These are phyloP conservation scores for Dryas integrifolia DNA, from an alignment of 331 rosid species.

Conservation along the genomic window DNA sequence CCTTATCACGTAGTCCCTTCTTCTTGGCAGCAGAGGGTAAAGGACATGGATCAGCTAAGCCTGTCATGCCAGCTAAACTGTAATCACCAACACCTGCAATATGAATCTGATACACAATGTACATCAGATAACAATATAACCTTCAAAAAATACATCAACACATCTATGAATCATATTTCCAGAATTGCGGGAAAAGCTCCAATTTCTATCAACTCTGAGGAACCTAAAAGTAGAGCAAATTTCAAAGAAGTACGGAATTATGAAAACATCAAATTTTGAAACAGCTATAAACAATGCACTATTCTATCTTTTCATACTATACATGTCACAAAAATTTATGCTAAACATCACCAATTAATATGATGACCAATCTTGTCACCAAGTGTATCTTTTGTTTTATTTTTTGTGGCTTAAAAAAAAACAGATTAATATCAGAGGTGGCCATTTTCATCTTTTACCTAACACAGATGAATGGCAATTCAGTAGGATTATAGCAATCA, in stretches of 20 bases:
- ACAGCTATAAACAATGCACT: not conserved
- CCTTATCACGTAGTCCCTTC: slow-evolving; percentile 95
- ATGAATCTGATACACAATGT: slow-evolving; percentile 64
- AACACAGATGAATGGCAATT: too few relatives aligned
- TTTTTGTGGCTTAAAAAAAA: too few relatives aligned
- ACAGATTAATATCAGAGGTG: too few relatives aligned
- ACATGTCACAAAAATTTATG: not conserved
- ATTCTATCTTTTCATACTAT: not conserved
- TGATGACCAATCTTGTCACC: too few relatives aligned
- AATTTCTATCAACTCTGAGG: not conserved
- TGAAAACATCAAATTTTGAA: not conserved
- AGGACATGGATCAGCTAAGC: slow-evolving; percentile 89
- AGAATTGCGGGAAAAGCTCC: not conserved
- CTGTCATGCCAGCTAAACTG: slow-evolving; percentile 52
- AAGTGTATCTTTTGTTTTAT: too few relatives aligned
- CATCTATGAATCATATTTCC: not conserved
- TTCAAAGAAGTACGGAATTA: not conserved
- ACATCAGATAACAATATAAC: slow-evolving; percentile 22
- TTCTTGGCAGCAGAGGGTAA: slow-evolving; percentile 97
- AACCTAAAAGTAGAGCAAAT: not conserved
- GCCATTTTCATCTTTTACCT: too few relatives aligned
- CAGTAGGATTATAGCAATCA: not conserved
- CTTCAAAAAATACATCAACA: not conserved
- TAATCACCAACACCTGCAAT: slow-evolving; percentile 96
- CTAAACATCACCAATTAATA: not conserved